Evolutionary conservation across 1,284 basidiomycete genomes (phyloP), one percentile per base, ranked within the genome.

Genomic region (Pseudozyma hubeiensis): DNA sequence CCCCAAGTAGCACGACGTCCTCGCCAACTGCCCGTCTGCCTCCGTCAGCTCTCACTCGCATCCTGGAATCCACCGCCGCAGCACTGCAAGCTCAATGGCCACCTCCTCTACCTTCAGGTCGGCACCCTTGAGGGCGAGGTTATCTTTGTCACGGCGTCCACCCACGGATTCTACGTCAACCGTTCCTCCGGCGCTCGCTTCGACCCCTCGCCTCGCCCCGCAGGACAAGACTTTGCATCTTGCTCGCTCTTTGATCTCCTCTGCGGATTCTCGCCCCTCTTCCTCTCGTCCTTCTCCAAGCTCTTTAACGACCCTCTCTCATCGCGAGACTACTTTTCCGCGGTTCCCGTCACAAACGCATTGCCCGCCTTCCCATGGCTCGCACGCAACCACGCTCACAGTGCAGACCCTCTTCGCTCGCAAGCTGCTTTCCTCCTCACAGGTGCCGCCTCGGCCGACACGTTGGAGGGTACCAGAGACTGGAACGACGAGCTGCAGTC

Each of bases 401-500:
- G 75, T n/a, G 79, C 86, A 7, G 88, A 89, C 70, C 77, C 86
- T n/a, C 82, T 88, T 46, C 85, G 88, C 57, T 86, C 87, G 17
- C 88, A 89, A 80, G 83, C 87, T 14, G 88, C 88, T 5, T 89
- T 87, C 85, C 84, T 89, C 43, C 85, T 88, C 71, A 87, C 87
- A 1, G 88, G 88, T 34, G 87, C 86, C 43, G 86, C 82, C 57
- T 85, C 84, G 3, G 84, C 86, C 30, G 87, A 88, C 53, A 86
- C 85, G 16, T 83, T 88, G 31, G 88, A 88, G 57, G 85, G 84
- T 19, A 86, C 87, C 5, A 85, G 88, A 57, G 88, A 89, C 79
- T 89, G 88, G 88, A 89, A 88, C 80, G 88, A 89, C 75, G 88
- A 89, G 84, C 86, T 88, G 40, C 87, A 88, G 69, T 86, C 87